A percentile compares a stretch with the other conserved stretches of the same genome.
These are phyloP conservation scores for Hericium erinaceus DNA, from an alignment of 768 basidiomycete species.

Conservation along the genomic window DNA sequence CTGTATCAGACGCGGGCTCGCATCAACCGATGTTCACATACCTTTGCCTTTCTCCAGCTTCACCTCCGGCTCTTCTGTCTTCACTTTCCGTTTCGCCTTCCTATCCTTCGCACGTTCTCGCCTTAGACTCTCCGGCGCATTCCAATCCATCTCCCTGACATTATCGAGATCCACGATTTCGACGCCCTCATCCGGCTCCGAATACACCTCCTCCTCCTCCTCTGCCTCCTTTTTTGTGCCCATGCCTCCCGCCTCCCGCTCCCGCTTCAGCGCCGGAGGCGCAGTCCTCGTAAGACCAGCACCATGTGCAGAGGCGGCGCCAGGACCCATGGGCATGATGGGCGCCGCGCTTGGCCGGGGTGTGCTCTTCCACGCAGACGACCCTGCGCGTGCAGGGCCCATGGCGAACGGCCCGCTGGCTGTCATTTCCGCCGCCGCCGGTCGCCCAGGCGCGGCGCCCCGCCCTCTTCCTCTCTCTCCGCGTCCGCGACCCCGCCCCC, in stretches of 20 bases:
- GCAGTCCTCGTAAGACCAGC: slow-evolving; percentile 40
- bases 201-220: slow-evolving; percentile 64
- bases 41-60: slow-evolving; percentile 25
- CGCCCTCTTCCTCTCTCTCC: slow-evolving; percentile 42
- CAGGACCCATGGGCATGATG: slow-evolving; percentile 30
- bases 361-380: slow-evolving; percentile 38
- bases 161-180: slow-evolving; percentile 81
- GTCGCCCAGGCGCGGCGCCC: slow-evolving; percentile 29
- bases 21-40: slow-evolving; percentile 10
- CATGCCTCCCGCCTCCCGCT: slow-evolving; percentile 16
- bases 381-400: slow-evolving; percentile 67
- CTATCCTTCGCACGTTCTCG: slow-evolving; percentile 34
- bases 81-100: slow-evolving; percentile 26
- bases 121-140: slow-evolving; percentile 71
- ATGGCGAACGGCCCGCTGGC: slow-evolving; percentile 85
- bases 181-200: slow-evolving; percentile 81
- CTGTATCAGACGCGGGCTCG: neutral
- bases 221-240: slow-evolving; percentile 20
- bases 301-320: slow-evolving; percentile 31
- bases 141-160: slow-evolving; percentile 74
- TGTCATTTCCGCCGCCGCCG: slow-evolving; percentile 59
- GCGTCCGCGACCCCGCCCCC: slow-evolving; percentile 27
- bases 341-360: slow-evolving; percentile 53
- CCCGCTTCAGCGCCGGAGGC: slow-evolving; percentile 41
- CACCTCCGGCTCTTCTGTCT: slow-evolving; percentile 34